These are phyloP conservation scores for Zanthoxylum bungeanum DNA, from an alignment of 345 rosid genomes.

Conservation along the genomic window DNA sequence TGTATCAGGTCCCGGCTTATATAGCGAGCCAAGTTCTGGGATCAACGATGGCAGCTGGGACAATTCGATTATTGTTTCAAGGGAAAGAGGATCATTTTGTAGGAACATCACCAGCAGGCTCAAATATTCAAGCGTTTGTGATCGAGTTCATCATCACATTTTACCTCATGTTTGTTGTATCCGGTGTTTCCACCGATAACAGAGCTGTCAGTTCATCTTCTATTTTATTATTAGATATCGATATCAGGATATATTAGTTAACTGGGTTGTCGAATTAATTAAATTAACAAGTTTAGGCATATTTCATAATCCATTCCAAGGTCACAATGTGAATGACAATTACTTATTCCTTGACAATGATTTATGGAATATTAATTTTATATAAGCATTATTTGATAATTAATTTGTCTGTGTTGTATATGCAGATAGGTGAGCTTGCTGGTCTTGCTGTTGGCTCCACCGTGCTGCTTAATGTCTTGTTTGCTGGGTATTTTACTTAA, in stretches of 20 bases:
- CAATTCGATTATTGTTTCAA: constrained; percentile 59
- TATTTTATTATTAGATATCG: neutral
- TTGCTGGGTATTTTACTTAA: constrained; percentile 62
- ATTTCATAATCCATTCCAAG: neutral
- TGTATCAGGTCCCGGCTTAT: constrained; percentile 72
- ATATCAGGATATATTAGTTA: neutral
- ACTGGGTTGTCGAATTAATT: neutral
- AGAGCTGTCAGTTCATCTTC: constrained; percentile 64
- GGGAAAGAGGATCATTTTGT: constrained; percentile 62
- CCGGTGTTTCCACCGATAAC: constrained; percentile 90
- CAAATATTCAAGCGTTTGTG: constrained; percentile 65
- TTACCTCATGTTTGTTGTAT: constrained; percentile 83
- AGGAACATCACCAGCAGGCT: constrained; percentile 77
- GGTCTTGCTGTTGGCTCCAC: constrained; percentile 92
- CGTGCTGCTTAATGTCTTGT: constrained; percentile 74
- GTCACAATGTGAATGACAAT: too few relatives aligned
- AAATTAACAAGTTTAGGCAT: neutral
- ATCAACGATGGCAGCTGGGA: constrained; percentile 76
- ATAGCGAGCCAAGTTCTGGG: constrained; percentile 65
- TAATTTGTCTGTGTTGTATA: neutral
- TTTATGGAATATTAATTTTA: neutral
- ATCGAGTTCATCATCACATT: constrained; percentile 93
- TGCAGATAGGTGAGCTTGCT: constrained; percentile 92
- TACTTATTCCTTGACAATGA: constrained; percentile 12
- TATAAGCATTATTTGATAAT: neutral